Conservation (phyloP, 495 filamentous ascomycete genomes). For the Penicillium parvum region DNA sequence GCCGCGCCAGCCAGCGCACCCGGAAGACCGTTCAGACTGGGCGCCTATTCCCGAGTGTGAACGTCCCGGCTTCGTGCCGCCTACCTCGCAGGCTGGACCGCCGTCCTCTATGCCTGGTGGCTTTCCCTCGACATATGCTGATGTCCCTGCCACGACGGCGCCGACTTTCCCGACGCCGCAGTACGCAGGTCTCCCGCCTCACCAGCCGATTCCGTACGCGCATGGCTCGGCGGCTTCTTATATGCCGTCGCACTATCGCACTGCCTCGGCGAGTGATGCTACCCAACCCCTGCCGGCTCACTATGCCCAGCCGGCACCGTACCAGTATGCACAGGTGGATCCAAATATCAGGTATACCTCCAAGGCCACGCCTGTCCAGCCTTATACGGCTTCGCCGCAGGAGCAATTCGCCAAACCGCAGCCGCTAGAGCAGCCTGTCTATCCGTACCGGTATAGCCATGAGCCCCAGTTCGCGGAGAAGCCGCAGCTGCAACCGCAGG, state of each 20-base stretch:
- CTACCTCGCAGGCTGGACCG: slow-evolving; percentile 26
- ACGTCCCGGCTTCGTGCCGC: slow-evolving; percentile 39
- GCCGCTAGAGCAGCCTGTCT: slow-evolving; percentile 13
- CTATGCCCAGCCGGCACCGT: slow-evolving; percentile 34
- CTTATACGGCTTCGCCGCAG: slow-evolving; percentile 21
- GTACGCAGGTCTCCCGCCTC: slow-evolving; percentile 17
- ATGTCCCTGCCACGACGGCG: slow-evolving; percentile 20
- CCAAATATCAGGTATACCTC: slow-evolving; percentile 43
- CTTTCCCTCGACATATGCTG: slow-evolving; percentile 30
- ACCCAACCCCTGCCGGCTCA: slow-evolving; percentile 10
- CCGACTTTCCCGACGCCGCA: slow-evolving; percentile 22
- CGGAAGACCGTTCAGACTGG: slow-evolving; percentile 26
- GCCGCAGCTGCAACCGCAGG: slow-evolving; percentile 2
- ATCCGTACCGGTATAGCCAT: slow-evolving; percentile 20
- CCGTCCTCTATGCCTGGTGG: slow-evolving; percentile 36
- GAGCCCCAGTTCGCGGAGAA: slow-evolving; percentile 17
- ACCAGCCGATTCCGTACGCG: slow-evolving; percentile 17
- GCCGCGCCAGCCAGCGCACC: slow-evolving; percentile 12
- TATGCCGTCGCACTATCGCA: slow-evolving; percentile 27
- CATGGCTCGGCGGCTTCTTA: slow-evolving; percentile 9
- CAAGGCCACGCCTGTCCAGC: slow-evolving; percentile 26
- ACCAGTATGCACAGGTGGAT: slow-evolving; percentile 43
- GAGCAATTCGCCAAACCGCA: slow-evolving; percentile 19
- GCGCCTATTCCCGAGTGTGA: slow-evolving; percentile 39
- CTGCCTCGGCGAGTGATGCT: slow-evolving; percentile 23